Evolutionary conservation across 192 early-diverging fungal species (phyloP), one percentile per base, ranked within the genome.

Genomic region (Umbelopsis ramanniana): DNA sequence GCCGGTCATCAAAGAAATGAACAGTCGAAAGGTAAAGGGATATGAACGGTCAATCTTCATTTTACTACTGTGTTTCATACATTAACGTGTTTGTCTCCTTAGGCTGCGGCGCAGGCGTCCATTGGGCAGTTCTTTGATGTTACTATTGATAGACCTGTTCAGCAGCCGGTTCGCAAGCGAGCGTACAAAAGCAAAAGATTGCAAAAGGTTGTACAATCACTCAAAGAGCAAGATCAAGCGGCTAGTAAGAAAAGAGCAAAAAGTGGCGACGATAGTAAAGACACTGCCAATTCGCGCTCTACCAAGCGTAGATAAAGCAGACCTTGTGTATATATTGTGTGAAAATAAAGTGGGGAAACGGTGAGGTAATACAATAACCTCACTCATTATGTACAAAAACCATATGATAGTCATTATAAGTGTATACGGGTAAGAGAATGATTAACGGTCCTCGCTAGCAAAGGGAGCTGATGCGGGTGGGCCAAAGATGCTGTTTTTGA

Each of bases 1-100:
- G 17, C 94, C 94, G 12, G 86, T 96, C 5, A 84, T 96, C 11
- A 74, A 78, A 53, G 77, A 89, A 47, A 86, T 85, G 82, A 79
- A 79, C 21, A 75, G 73, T 19, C 52, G 54, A 23, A 57, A 76
- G 46, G 77, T 77, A 54, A 71, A 63, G 11, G 3, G 26, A 14
- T 19, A n/a, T 35, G 10, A 8, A 6, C 11, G 52, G n/a, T n/a
- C n/a, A n/a, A n/a, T n/a, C 14, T 8, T 33, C 48, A 47, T 47
- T n/a, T 6, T 21, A 24, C 33, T 37, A 6, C 1, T n/a, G 45
- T 17, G 48, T 37, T n/a, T 26, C 3, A 15, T 52, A 71, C 6
- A 46, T 19, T 60, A 10, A 21, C 15, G 2, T 35, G 43, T 23
- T 43, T 35, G 52, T 37, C 35, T 9, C n/a, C 22, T 26, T 35